Base-by-base conservation (phyloP, 495 filamentous ascomycete genomes). In the Aspergillus taichungensis region DNA sequence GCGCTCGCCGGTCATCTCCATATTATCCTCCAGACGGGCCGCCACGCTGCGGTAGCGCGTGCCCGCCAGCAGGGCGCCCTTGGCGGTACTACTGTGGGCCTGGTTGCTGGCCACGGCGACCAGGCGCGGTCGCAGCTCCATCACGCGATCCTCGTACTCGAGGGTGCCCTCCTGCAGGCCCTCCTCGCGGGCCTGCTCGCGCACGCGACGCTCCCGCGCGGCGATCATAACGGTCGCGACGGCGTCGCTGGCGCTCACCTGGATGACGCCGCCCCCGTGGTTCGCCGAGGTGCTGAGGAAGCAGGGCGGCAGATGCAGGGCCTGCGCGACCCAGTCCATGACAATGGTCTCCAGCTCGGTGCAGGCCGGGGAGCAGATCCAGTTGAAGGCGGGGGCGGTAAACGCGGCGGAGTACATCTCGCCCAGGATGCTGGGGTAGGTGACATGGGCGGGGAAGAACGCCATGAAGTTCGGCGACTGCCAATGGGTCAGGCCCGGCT, bases 401-500 rank as follows among this genome's bases (percentile, higher is more conserved):
- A 97, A 88, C 4, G 90, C 84, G 0, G 87, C 79, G 3, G 79
- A 85, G 68, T 95, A 98, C 63, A 98, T 81, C 65, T 98, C 92
- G 5, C 89, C 92, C 3, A 98, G 79, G 60, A 96, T 87, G 37
- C 80, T 83, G 0, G 92, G 90, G 65, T 84, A 96, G 33, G 83
- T 83, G 39, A 82, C 82, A 33, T 75, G 77, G 12, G 88, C 88
- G 10, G 92, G 88, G 66, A 86, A 98, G 77, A 90, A 98, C 31
- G 92, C 92, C 77, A 95, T 86, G 75, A 95, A 98, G 61, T 92
- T 91, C 2, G 92, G 92, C 3, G 82, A 86, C 62, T 95, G 87
- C 86, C 92, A 98, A 66, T 97, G 92, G 0, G 92, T 98, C 43
- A 98, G 67, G 3, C 92, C 92, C 0, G 92, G 92, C 62, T 95